Base-by-base conservation (phyloP, 225 moss, liverwort and hornwort species). In the Thuidium tamariscinum region DNA sequence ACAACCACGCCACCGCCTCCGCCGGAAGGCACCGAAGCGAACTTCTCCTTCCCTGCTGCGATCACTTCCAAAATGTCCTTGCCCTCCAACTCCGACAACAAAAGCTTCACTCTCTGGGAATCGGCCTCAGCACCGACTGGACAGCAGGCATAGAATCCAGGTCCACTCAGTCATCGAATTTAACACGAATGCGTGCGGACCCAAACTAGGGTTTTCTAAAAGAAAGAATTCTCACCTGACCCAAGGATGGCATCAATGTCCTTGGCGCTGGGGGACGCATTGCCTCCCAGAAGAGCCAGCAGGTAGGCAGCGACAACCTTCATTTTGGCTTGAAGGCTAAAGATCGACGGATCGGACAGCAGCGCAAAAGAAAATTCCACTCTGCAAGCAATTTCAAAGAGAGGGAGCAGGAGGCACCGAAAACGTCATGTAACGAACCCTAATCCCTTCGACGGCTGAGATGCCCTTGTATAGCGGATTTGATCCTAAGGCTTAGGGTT, bases 301-400 rank as follows among this genome's bases (percentile, higher is more conserved):
- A 96, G 84, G 71, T 96, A 96, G 9, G 96, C 95, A 48, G 96
- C 95, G 26, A 96, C 95, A 82, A 96, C 93, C 95, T 96, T 96
- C 96, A 96, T 96, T 21, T 83, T 89, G 37, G 16, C 81, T 61
- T 6, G 21, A 46, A 9, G 46, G 41, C 59, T 19, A 4, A n/a
- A 65, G 81, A 32, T 65, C 81, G 36, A 65, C 16, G 49, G 25
- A 4, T 10, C 81, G 13, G 16, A 11, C 65, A 81, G n/a, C 22
- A 37, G 34, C 23, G 42, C 10, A 23, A 16, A 44, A 9, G 46
- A 7, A 2, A 5, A 60, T 4, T 32, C 9, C 30, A 21, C 17
- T 7, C 39, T 12, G 12, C 29, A 30, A 60, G 39, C 63, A 23
- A 4, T 32, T 4, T 15, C n/a, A 26, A 81, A 81, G 80, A 64